These are phyloP conservation scores for Bipolaris sorokiniana DNA, from an alignment of 2,329 filamentous ascomycete species.

Conservation along the genomic window DNA sequence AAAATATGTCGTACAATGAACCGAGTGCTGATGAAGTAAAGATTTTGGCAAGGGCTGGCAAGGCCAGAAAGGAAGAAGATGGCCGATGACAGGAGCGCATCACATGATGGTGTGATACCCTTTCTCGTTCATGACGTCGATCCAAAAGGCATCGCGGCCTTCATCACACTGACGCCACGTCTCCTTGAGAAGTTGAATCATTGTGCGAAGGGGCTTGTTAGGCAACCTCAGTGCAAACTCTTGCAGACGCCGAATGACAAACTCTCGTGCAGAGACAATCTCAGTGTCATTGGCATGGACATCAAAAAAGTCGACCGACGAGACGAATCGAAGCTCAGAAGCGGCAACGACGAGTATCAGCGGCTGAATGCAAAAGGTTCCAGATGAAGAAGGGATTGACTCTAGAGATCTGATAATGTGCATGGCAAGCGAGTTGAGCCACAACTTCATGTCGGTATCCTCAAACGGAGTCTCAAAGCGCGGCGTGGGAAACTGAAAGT, in stretches of 20 bases:
- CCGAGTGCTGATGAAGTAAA: conserved; percentile 4
- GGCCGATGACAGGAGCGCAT: conserved; percentile 24
- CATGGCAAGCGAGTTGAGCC: conserved; percentile 59
- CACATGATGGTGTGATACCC: conserved; percentile 64
- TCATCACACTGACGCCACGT: conserved; percentile 60
- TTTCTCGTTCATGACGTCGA: conserved; percentile 63
- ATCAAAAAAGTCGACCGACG: conserved; percentile 46
- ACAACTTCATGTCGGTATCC: conserved; percentile 46
- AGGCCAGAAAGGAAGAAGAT: conserved; percentile 6
- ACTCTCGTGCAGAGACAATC: conserved; percentile 55
- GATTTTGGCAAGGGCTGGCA: conserved; percentile 1
- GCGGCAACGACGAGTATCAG: conserved; percentile 59
- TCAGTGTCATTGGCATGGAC: conserved; percentile 52
- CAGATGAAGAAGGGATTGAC: conserved; percentile 59
- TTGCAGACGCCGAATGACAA: conserved; percentile 58
- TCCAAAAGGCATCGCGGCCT: conserved; percentile 60
- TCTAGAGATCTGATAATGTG: conserved; percentile 59
- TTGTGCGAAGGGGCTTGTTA: conserved; percentile 59
- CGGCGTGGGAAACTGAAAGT: conserved; percentile 42
- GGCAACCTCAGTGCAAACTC: conserved; percentile 56
- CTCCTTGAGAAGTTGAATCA: conserved; percentile 59
- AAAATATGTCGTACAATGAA: conserved; percentile 9
- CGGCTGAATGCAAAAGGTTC: conserved; percentile 61
- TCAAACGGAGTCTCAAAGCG: conserved; percentile 45
- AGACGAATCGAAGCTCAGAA: conserved; percentile 58